phyloP scores from a whole-genome alignment of 768 basidiomycete genomes.

The Pleurotus cornucopiae region DNA sequence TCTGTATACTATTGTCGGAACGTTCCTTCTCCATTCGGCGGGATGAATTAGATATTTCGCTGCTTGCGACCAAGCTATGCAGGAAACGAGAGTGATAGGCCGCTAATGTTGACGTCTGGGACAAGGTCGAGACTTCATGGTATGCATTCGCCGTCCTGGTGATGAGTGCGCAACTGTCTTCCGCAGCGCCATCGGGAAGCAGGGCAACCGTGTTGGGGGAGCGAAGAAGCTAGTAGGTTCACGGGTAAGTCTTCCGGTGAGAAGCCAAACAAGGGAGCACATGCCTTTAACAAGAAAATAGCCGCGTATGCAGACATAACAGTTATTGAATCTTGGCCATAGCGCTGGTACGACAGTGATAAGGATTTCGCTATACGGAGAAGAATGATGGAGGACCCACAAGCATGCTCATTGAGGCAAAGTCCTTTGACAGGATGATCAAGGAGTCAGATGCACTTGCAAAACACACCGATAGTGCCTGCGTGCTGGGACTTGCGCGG shows the following conservation, averaged over 20 bases:
- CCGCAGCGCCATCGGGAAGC: conserved; percentile 54
- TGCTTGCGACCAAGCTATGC: conserved; percentile 53
- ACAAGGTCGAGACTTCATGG: conserved; percentile 61
- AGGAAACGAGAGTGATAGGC: conserved; percentile 80
- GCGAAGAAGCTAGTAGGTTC: conserved; percentile 50
- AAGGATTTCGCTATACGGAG: conserved; percentile 5
- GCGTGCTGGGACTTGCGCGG: conserved; percentile 55
- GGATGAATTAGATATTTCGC: conserved; percentile 48
- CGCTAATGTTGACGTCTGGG: conserved; percentile 60
- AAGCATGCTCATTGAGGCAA: conserved; percentile 69
- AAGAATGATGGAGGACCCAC: conserved; percentile 32
- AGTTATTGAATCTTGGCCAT: conserved; percentile 80
- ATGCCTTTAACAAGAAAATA: conserved; percentile 72
- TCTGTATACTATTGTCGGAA: conserved; percentile 34
- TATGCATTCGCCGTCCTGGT: conserved; percentile 74
- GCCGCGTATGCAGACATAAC: conserved; percentile 87
- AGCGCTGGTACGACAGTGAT: conserved; percentile 46
- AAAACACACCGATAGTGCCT: conserved; percentile 69
- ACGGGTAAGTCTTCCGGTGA: neutral
- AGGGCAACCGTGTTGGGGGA: conserved; percentile 53
- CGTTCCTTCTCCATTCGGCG: conserved; percentile 38
- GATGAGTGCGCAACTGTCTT: conserved; percentile 65
- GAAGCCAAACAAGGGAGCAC: conserved; percentile 10
- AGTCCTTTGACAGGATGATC: conserved; percentile 69
- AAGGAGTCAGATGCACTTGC: conserved; percentile 70